A percentile compares a stretch with the other conserved stretches of the same genome.
These are phyloP conservation scores for Monosporascus sp. DNA, from an alignment of 2,329 filamentous ascomycete genomes.

Conservation along the genomic window DNA sequence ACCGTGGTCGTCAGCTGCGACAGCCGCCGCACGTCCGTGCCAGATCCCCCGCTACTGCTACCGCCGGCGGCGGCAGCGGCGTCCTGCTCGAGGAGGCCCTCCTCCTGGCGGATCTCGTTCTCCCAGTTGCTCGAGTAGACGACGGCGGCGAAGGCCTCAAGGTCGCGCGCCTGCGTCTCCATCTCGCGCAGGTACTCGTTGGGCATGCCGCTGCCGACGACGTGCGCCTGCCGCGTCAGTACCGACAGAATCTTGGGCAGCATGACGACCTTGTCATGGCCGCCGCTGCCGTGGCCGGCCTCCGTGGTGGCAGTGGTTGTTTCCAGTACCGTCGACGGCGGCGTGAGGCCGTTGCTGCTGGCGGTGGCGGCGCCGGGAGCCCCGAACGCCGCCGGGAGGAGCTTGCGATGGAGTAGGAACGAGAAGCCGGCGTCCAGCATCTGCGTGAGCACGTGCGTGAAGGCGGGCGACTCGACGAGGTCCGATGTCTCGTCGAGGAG, in stretches of 20 bases:
- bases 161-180: conserved; percentile 62
- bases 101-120: conserved; percentile 53
- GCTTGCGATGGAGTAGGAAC: conserved; percentile 74
- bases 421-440: conserved; percentile 86
- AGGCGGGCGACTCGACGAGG: conserved; percentile 88
- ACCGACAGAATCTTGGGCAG: conserved; percentile 87
- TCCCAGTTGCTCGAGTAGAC: conserved; percentile 84
- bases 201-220: conserved; percentile 73
- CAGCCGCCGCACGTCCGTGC: neutral
- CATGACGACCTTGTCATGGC: conserved; percentile 54
- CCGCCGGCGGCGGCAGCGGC: conserved; percentile 12
- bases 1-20: conserved; percentile 9
- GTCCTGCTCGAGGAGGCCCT: conserved; percentile 11
- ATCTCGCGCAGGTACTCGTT: conserved; percentile 70
- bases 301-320: conserved; percentile 1
- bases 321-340: conserved; percentile 2
- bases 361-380: conserved; percentile 32
- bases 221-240: conserved; percentile 84
- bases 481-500: conserved; percentile 95
- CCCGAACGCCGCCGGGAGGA: conserved; percentile 75
- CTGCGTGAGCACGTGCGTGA: conserved; percentile 77
- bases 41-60: conserved; percentile 1
- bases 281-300: conserved; percentile 14
- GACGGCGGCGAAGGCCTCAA: conserved; percentile 80
- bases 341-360: conserved; percentile 37